phyloP scores from a whole-genome alignment of 2,329 filamentous ascomycete genomes.

The Alternaria tenuissima region DNA sequence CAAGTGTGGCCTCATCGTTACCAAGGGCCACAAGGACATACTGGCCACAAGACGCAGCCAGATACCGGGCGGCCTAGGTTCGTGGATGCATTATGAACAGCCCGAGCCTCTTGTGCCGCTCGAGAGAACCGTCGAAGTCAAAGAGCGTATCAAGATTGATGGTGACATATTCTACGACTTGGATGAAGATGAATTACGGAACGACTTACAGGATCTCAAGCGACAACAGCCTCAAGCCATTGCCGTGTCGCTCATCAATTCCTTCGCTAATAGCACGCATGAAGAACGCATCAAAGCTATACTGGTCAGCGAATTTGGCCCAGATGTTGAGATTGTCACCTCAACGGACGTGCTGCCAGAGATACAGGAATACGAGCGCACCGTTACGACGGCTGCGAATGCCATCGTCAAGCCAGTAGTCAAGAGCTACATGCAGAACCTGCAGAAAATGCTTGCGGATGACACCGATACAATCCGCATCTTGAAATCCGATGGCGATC shows the following conservation, averaged over 20 bases:
- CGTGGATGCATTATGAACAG: conserved; percentile 59
- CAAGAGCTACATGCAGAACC: conserved; percentile 55
- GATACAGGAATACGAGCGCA: conserved; percentile 60
- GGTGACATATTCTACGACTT: conserved; percentile 54
- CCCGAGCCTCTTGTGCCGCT: conserved; percentile 60
- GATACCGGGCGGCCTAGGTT: conserved; percentile 61
- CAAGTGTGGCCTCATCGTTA: conserved; percentile 58
- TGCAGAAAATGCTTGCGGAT: conserved; percentile 50
- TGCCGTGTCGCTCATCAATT: conserved; percentile 58
- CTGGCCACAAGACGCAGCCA: conserved; percentile 58
- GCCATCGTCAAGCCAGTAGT: conserved; percentile 59
- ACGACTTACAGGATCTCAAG: conserved; percentile 51
- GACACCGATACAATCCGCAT: conserved; percentile 59
- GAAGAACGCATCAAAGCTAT: conserved; percentile 52
- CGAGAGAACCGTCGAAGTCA: conserved; percentile 57
- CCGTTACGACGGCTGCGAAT: conserved; percentile 59
- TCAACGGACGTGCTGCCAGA: conserved; percentile 58
- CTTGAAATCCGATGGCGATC: conserved; percentile 59
- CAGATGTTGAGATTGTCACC: conserved; percentile 55
- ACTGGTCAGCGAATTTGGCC: conserved; percentile 55
- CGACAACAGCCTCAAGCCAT: conserved; percentile 56
- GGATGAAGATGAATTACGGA: conserved; percentile 51
- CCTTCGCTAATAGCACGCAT: conserved; percentile 56
- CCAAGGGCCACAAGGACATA: conserved; percentile 60
- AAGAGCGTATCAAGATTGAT: conserved; percentile 55